phyloP scores from a whole-genome alignment of 208 protist species.

The Angomonas ambiguus region DNA sequence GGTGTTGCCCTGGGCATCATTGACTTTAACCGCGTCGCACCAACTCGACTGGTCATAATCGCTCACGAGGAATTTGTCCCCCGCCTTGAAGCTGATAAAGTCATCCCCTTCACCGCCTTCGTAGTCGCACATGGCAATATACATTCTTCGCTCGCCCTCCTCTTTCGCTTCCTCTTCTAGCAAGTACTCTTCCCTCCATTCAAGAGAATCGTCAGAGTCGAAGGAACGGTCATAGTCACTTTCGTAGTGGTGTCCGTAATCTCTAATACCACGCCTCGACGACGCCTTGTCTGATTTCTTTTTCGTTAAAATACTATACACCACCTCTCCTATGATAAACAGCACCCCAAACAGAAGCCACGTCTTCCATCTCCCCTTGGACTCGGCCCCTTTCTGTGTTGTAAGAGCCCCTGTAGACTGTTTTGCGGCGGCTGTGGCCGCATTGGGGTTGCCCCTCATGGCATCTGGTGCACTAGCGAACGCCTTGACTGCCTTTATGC shows the following conservation, averaged over 20 bases:
- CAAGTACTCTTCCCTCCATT: not conserved
- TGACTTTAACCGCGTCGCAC: constrained; percentile 51
- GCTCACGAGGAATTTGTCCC: constrained; percentile 78
- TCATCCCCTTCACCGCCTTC: constrained; percentile 29
- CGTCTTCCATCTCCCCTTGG: constrained; percentile 37
- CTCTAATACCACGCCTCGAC: not conserved
- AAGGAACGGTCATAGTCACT: constrained; percentile 19
- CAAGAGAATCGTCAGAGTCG: not conserved
- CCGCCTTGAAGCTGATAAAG: constrained; percentile 66
- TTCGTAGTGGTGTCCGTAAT: not conserved
- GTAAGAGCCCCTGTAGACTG: constrained; percentile 6
- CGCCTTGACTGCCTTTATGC: constrained; percentile 69
- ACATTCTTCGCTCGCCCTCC: constrained; percentile 27
- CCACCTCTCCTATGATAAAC: constrained; percentile 56
- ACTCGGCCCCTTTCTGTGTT: constrained; percentile 9
- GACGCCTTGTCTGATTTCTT: constrained; percentile 15
- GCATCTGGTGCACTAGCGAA: constrained; percentile 47
- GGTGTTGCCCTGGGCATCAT: constrained; percentile 15
- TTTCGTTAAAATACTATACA: constrained; percentile 35
- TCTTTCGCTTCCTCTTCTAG: constrained; percentile 14
- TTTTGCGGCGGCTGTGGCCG: constrained; percentile 7
- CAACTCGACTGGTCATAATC: constrained; percentile 63
- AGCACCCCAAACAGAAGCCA: constrained; percentile 48
- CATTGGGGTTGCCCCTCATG: constrained; percentile 22
- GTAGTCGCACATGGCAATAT: constrained; percentile 73